Evolutionary conservation across 2,329 filamentous ascomycete genomes (phyloP).

Genomic region (Gaeumannomyces sp.): DNA sequence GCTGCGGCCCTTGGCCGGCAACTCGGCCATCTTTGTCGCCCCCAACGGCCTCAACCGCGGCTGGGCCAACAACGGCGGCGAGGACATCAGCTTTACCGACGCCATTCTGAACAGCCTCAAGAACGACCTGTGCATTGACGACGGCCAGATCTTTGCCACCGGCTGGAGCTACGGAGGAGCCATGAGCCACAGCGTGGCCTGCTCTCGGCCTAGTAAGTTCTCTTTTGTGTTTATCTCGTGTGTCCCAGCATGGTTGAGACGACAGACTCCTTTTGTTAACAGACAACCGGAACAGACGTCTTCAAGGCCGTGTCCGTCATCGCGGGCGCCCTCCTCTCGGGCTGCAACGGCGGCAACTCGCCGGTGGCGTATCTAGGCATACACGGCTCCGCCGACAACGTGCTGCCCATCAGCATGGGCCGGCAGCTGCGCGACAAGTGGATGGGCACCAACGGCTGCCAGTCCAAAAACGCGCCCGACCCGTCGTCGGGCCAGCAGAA

Average conservation of each 20-base stretch:
- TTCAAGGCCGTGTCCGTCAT: constrained; percentile 23
- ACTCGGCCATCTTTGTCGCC: constrained; percentile 34
- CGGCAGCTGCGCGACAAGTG: constrained; percentile 30
- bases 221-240: constrained; percentile 13
- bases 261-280: background rate
- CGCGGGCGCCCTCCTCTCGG: constrained; percentile 1
- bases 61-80: constrained; percentile 35
- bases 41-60: constrained; percentile 35
- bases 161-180: constrained; percentile 39
- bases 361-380: constrained; percentile 7
- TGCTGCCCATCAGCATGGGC: constrained; percentile 27
- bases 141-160: constrained; percentile 33
- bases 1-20: constrained; percentile 26
- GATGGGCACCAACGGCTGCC: constrained; percentile 30
- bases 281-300: background rate
- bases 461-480: constrained; percentile 17
- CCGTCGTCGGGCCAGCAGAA: constrained; percentile 12
- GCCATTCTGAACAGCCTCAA: constrained; percentile 31
- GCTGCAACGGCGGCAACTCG: constrained; percentile 5
- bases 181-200: constrained; percentile 37
- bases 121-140: constrained; percentile 34
- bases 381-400: constrained; percentile 22
- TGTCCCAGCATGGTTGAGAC: too few species aligned
- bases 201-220: constrained; percentile 30
- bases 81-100: constrained; percentile 35